Evolutionary conservation across 768 basidiomycete species (phyloP), one percentile per base, ranked within the genome.

Genomic region (Suillus luteus): DNA sequence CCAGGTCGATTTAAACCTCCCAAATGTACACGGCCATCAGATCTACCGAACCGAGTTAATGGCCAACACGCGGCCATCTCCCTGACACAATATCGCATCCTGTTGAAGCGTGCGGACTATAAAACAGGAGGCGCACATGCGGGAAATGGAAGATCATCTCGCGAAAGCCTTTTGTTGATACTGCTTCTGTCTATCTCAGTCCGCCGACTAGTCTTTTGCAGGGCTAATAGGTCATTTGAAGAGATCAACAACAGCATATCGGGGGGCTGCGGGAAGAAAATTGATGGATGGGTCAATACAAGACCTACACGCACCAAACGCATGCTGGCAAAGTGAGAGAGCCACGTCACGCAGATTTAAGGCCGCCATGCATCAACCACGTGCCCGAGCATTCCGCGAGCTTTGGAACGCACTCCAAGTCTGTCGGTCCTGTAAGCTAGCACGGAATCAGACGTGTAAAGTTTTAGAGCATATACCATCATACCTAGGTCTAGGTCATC

Each of bases 201-300:
- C 37, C 17, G 38, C 38, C 57, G 11, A 27, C 57, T 41, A 12
- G 11, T 41, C 57, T 41, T 58, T 58, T 58, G 3, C 24, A 27
- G 55, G 9, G 15, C 22, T 10, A 55, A 55, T 2, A 54, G 52
- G 9, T 57, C 38, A 38, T 57, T 3, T 57, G 55, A 24, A 38
- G 55, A 57, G 38, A 58, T 58, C 57, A 58, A 19, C 40, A 58
- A 58, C 57, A 58, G 57, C 40, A 58, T 58, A 58, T 58, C 57
- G 57, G 57, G 55, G 15, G 38, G 40, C 57, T 58, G 57, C 38
- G 40, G 38, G 57, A 41, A 17, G 6, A 58, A 17, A 58, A 41
- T 57, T 40, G 24, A 58, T 38, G 40, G 12, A 58, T 58, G 38
- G 57, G 19, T 41, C 57, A 41, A 27, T 27, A 27, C 57, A 58